A percentile compares a stretch with the other conserved stretches of the same genome.
Evolutionary conservation across 2,329 filamentous ascomycete species (phyloP).

Genomic region (Colletotrichum sojae): DNA sequence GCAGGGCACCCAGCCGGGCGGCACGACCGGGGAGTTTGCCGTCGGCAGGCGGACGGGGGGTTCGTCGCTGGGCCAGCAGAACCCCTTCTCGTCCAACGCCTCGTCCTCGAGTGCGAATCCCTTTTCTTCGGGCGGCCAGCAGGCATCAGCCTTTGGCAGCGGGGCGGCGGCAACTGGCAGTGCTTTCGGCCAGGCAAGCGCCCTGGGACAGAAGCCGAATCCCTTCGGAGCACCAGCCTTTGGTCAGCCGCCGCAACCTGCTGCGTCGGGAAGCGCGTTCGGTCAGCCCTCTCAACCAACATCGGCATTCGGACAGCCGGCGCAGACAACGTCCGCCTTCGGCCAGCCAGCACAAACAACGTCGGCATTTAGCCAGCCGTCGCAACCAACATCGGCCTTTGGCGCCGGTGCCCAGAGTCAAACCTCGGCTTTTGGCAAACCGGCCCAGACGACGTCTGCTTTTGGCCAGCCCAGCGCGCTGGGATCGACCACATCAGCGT

Average conservation of each 20-base stretch:
- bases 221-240: constrained; percentile 55
- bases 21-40: constrained; percentile 61
- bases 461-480: constrained; percentile 51
- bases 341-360: constrained; percentile 52
- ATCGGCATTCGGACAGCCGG: constrained; percentile 55
- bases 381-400: constrained; percentile 50
- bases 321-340: constrained; percentile 51
- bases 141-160: constrained; percentile 27
- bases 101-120: constrained; percentile 43
- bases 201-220: constrained; percentile 47
- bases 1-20: constrained; percentile 58
- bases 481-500: constrained; percentile 44
- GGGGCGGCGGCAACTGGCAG: constrained; percentile 42
- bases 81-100: constrained; percentile 48
- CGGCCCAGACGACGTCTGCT: constrained; percentile 48
- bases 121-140: constrained; percentile 28
- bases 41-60: constrained; percentile 51
- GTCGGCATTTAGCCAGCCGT: constrained; percentile 54
- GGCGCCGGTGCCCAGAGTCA: constrained; percentile 52
- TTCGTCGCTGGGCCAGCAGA: constrained; percentile 51
- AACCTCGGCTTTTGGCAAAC: constrained; percentile 55
- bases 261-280: constrained; percentile 46
- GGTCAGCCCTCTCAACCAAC: constrained; percentile 52
- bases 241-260: constrained; percentile 54
- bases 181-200: constrained; percentile 61